Evolutionary conservation across 2,329 filamentous ascomycete species (phyloP), one percentile per base, ranked within the genome.

Genomic region (Neofusicoccum parvum): DNA sequence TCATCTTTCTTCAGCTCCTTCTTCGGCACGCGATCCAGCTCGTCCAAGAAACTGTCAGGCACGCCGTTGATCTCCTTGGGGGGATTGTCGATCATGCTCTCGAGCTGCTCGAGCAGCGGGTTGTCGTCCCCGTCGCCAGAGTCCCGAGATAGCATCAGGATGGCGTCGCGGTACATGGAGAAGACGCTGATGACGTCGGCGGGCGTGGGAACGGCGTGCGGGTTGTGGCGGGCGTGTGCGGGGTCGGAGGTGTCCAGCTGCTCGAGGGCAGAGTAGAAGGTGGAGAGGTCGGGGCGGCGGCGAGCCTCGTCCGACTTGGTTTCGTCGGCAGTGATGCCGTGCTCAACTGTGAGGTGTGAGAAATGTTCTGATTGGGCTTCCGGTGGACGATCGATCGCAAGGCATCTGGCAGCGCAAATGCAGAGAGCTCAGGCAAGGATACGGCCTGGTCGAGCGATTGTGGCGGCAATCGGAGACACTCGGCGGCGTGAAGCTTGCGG

Each of bases 191-290:
- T 82, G 69, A 89, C 81, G 70, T 89, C 86, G 64, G 82, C 81
- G 2, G 87, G 87, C 4, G 87, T 81, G 1, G 87, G 87, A 0
- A 87, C 74, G 1, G 87, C 85, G 74, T 88, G 78, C n/a, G 80
- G 79, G 70, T 88, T 85, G 63, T 82, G 81, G 48, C 82, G 85
- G 58, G 76, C 71, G 49, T 83, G 84, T 51, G 77, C 71, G 65
- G 79, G 75, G 72, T 84, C 81, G 36, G 82, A 84, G 9, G 84
- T 86, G 67, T 84, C 82, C 36, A 83, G 79, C 65, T 87, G 83
- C 70, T 88, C 85, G 67, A 89, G 84, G 50, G 85, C 84, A 65
- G 83, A 82, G 79, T 88, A 88, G 80, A 90, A 89, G 70, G 86
- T 87, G 46, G 84, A 87, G 46, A 89, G 83, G 74, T 90, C 87